Conservation (phyloP, 192 early-diverging fungal genomes). For the Gorgonomyces haynaldii region DNA sequence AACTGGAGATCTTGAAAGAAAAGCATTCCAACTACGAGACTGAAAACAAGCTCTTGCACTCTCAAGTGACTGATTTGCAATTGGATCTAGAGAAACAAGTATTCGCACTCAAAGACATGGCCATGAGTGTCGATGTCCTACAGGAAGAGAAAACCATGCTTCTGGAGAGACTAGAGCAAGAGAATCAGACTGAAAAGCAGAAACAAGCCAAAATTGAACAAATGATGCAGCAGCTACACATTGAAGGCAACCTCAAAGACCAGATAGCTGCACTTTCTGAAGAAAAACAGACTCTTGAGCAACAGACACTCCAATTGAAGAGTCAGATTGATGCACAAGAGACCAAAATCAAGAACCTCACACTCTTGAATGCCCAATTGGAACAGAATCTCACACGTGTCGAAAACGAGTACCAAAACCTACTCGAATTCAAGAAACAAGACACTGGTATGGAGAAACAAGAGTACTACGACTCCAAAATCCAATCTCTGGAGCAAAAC, state of each 20-base stretch:
- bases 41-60: constrained; percentile 55
- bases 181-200: constrained; percentile 64
- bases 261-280: too few relatives aligned
- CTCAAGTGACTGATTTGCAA: constrained; percentile 63
- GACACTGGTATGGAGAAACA: too few relatives aligned
- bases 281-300: too few relatives aligned
- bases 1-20: constrained; percentile 45
- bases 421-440: too few relatives aligned
- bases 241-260: background rate
- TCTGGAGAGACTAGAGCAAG: constrained; percentile 11
- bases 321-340: too few relatives aligned
- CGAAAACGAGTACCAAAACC: constrained; percentile 73
- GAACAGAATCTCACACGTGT: constrained; percentile 56
- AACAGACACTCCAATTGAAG: too few relatives aligned
- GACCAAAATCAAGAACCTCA: constrained; percentile 49
- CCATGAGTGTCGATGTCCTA: constrained; percentile 80
- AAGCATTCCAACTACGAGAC: background rate
- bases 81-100: constrained; percentile 78
- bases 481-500: too few relatives aligned
- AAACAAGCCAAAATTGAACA: constrained; percentile 75
- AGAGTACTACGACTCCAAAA: too few relatives aligned
- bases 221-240: constrained; percentile 76
- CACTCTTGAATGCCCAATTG: too few relatives aligned
- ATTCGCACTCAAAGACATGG: constrained; percentile 79
- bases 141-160: constrained; percentile 60